phyloP scores from a whole-genome alignment of 192 early-diverging fungal genomes.

The Gonapodya sp. region DNA sequence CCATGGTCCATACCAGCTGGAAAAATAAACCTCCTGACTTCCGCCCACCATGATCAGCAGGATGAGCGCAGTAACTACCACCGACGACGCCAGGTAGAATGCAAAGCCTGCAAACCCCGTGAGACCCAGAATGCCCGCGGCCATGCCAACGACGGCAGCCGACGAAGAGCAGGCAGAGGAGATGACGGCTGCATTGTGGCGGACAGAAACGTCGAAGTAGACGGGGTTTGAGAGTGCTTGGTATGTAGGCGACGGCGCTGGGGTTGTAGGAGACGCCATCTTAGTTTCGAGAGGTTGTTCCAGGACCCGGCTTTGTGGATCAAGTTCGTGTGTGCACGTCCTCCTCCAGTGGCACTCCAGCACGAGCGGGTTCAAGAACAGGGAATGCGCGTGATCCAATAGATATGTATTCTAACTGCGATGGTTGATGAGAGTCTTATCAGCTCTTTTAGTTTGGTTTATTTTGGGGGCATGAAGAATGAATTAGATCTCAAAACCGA shows the following conservation, averaged over 20 bases:
- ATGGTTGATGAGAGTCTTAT: too few relatives aligned
- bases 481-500: too few relatives aligned
- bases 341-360: too few relatives aligned
- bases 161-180: constrained; percentile 58
- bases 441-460: too few relatives aligned
- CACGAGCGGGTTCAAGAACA: too few relatives aligned
- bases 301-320: too few relatives aligned
- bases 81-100: constrained; percentile 65
- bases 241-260: neutral
- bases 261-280: neutral
- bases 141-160: constrained; percentile 65
- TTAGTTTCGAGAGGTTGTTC: too few relatives aligned
- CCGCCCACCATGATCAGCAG: constrained; percentile 47
- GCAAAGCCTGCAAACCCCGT: constrained; percentile 74
- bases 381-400: too few relatives aligned
- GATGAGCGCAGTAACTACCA: constrained; percentile 48
- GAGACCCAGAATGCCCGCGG: constrained; percentile 82
- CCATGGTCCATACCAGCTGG: constrained; percentile 16
- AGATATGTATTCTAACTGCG: too few relatives aligned
- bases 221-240: neutral
- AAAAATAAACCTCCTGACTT: constrained; percentile 49
- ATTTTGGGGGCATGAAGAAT: too few relatives aligned
- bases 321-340: too few relatives aligned
- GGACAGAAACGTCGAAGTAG: constrained; percentile 14
- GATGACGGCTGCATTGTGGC: constrained; percentile 49